Percentiles rank a stretch among this genome's conserved stretches.
Conservation (phyloP, 345 rosid species). For the Cardamine resedifolia region DNA sequence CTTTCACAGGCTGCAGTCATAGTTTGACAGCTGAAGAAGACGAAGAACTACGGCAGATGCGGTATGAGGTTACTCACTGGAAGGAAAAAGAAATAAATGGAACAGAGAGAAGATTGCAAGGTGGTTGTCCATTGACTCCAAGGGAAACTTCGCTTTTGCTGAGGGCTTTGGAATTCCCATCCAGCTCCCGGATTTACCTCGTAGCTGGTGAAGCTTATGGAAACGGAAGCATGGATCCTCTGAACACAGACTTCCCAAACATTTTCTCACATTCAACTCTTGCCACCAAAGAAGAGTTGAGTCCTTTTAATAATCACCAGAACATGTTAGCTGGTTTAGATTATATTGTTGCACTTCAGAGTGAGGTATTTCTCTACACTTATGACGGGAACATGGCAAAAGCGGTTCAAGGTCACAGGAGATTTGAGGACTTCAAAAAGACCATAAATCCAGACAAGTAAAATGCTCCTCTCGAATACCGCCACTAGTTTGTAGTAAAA, state of each 20-base stretch:
- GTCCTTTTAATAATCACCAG: conserved; percentile 75
- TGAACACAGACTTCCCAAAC: conserved; percentile 62
- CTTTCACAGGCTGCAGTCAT: conserved; percentile 97
- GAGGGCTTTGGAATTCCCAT: conserved; percentile 72
- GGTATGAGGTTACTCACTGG: conserved; percentile 86
- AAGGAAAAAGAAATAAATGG: conserved; percentile 94
- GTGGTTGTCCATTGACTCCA: conserved; percentile 92
- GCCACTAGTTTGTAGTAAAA: background rate
- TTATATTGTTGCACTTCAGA: conserved; percentile 82
- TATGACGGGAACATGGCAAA: conserved; percentile 98
- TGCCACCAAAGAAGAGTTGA: conserved; percentile 67
- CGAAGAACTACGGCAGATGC: conserved; percentile 73
- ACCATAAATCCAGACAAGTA: conserved; percentile 92
- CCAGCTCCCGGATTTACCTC: conserved; percentile 78
- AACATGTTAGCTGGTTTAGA: conserved; percentile 96
- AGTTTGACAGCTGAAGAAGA: conserved; percentile 78
- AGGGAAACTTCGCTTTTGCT: conserved; percentile 90
- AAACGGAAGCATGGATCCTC: conserved; percentile 75
- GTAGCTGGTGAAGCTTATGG: conserved; percentile 98
- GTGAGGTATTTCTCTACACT: conserved; percentile 83
- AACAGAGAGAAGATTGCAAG: conserved; percentile 83
- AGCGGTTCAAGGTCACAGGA: conserved; percentile 94
- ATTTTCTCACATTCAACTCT: conserved; percentile 88
- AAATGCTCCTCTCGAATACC: background rate
- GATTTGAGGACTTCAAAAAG: conserved; percentile 81